Evolutionary conservation across 495 filamentous ascomycete genomes (phyloP).

Genomic region (Podospora fimiseda): DNA sequence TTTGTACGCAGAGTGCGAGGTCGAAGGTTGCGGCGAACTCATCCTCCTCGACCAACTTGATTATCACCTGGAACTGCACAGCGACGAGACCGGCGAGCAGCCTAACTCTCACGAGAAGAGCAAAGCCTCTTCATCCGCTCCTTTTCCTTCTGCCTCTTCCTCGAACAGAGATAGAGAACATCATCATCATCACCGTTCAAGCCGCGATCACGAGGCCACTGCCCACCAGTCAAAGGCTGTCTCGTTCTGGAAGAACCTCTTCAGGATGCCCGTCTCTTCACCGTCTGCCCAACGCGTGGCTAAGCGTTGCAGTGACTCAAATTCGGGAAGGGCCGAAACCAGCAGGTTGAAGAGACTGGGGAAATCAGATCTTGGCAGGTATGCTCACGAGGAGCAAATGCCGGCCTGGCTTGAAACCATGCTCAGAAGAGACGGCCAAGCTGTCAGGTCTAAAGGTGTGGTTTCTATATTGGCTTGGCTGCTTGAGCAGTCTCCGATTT

Average conservation of each 20-base stretch:
- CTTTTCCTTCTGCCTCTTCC: background rate
- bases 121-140: background rate
- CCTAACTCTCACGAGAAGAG: too few relatives aligned
- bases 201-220: conserved; percentile 1
- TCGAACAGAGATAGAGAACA: conserved; percentile 15
- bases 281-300: conserved; percentile 5
- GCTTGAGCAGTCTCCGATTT: conserved; percentile 57
- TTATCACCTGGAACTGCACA: conserved; percentile 69
- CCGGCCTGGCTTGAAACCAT: conserved; percentile 66
- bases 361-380: conserved; percentile 81
- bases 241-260: conserved; percentile 19
- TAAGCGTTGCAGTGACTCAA: conserved; percentile 5
- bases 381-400: conserved; percentile 86
- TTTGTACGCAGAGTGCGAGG: conserved; percentile 60
- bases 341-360: conserved; percentile 39
- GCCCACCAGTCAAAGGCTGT: conserved; percentile 21
- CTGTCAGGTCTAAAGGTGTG: conserved; percentile 57
- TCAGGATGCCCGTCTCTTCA: conserved; percentile 20
- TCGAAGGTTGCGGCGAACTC: conserved; percentile 65
- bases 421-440: conserved; percentile 58
- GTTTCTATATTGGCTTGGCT: conserved; percentile 67
- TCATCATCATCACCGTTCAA: conserved; percentile 4
- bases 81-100: conserved; percentile 52
- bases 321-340: background rate
- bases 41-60: conserved; percentile 56